These are phyloP conservation scores for Friedmanniomyces endolithicus DNA, from an alignment of 495 filamentous ascomycete genomes.

Conservation along the genomic window DNA sequence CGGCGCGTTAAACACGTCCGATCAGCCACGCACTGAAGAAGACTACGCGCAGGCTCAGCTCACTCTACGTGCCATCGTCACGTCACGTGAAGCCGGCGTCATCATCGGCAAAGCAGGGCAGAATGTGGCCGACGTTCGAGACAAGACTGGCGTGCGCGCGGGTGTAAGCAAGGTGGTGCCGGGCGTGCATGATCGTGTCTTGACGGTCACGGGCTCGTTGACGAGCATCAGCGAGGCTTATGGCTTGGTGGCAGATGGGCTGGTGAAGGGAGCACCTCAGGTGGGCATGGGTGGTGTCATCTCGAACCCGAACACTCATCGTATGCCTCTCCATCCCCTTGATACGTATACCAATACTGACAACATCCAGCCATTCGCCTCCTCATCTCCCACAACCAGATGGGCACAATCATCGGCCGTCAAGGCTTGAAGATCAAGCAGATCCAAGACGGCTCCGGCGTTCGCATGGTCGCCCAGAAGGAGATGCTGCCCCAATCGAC, in stretches of 20 bases:
- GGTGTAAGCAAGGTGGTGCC: conserved; percentile 98
- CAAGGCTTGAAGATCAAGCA: conserved; percentile 97
- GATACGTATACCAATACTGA: conserved; percentile 24
- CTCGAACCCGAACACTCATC: conserved; percentile 76
- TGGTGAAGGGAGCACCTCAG: conserved; percentile 83
- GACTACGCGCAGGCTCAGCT: conserved; percentile 85
- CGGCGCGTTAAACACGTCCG: conserved; percentile 20
- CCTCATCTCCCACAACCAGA: conserved; percentile 97
- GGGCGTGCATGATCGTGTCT: conserved; percentile 89
- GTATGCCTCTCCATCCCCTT: conserved; percentile 44
- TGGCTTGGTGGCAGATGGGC: conserved; percentile 76
- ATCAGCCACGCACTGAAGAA: conserved; percentile 56
- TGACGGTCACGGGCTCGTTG: conserved; percentile 83
- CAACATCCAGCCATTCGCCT: conserved; percentile 71
- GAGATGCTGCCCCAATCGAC: conserved; percentile 99
- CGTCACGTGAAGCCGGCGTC: conserved; percentile 89
- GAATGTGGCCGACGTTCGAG: conserved; percentile 92
- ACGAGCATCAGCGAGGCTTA: conserved; percentile 83
- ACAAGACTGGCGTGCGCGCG: conserved; percentile 93
- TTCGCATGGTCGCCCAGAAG: conserved; percentile 98
- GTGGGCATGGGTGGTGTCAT: conserved; percentile 89
- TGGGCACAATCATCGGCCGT: conserved; percentile 97
- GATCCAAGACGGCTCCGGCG: conserved; percentile 92
- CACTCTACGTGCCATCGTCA: conserved; percentile 92
- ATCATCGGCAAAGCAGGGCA: conserved; percentile 98